A percentile compares a stretch with the other conserved stretches of the same genome.
Evolutionary conservation across 2,329 filamentous ascomycete genomes (phyloP).

Genomic region (Colletotrichum gloeosporioides): DNA sequence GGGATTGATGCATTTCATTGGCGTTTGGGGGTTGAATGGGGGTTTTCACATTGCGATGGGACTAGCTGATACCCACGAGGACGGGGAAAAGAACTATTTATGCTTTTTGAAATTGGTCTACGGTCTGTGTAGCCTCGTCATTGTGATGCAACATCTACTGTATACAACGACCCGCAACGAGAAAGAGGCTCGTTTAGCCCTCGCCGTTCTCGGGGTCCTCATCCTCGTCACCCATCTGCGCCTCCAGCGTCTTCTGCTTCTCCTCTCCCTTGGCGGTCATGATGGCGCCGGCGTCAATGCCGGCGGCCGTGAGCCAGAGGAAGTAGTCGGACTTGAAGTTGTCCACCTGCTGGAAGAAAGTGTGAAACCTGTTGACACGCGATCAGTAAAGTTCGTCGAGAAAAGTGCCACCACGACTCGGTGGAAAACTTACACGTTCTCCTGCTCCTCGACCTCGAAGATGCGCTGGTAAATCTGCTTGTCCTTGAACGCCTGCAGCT

Average conservation of each 20-base stretch:
- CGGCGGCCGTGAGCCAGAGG: constrained; percentile 75
- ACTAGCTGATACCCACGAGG: constrained; percentile 9
- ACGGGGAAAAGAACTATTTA: neutral
- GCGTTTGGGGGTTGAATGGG: neutral
- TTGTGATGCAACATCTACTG: neutral
- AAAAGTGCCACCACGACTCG: neutral
- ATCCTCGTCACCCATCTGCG: constrained; percentile 47
- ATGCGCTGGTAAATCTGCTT: constrained; percentile 90
- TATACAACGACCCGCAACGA: neutral
- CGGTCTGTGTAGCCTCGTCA: neutral
- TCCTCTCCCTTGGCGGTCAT: constrained; percentile 46
- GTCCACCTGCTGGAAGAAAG: constrained; percentile 82
- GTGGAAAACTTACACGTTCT: constrained; percentile 73
- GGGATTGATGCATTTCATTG: neutral
- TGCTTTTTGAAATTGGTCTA: neutral
- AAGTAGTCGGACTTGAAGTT: constrained; percentile 75
- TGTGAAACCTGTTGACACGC: constrained; percentile 63
- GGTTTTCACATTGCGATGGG: neutral
- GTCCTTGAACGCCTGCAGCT: constrained; percentile 90
- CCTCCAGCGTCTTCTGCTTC: constrained; percentile 39
- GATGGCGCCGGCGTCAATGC: constrained; percentile 65
- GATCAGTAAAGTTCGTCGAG: constrained; percentile 16
- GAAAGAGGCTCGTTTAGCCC: constrained; percentile 31
- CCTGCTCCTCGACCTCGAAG: constrained; percentile 86
- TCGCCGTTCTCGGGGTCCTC: constrained; percentile 52